phyloP scores from a whole-genome alignment of 495 filamentous ascomycete species.

The Sphaerosporella brunnea region DNA sequence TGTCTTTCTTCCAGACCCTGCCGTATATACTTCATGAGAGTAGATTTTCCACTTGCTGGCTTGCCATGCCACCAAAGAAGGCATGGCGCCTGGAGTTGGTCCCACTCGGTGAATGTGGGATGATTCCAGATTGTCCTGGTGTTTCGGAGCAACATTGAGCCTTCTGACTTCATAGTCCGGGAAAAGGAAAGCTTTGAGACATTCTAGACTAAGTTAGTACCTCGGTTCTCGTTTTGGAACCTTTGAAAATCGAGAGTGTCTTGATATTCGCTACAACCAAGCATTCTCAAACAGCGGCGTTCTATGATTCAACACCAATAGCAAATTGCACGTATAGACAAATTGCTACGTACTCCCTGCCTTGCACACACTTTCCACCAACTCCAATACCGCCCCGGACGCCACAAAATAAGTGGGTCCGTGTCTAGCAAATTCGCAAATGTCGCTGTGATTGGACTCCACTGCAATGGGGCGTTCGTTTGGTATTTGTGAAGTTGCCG shows the following conservation, averaged over 20 bases:
- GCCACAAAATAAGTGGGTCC: not conserved
- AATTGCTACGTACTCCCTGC: not conserved
- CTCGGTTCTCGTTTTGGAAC: too few relatives aligned
- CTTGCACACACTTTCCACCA: not conserved
- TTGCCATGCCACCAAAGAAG: not conserved
- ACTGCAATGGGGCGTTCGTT: constrained; percentile 6
- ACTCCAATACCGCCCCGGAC: not conserved
- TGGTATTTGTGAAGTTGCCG: not conserved
- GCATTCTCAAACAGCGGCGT: too few relatives aligned
- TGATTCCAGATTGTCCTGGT: not conserved
- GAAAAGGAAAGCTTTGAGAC: not conserved
- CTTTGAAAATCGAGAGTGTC: too few relatives aligned
- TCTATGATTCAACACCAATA: too few relatives aligned
- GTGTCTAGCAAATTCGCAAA: not conserved
- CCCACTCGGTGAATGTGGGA: not conserved
- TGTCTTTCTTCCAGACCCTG: not conserved
- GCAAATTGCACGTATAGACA: too few relatives aligned
- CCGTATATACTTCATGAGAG: not conserved
- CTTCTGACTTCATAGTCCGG: not conserved
- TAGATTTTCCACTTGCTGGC: not conserved
- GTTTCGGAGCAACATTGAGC: not conserved
- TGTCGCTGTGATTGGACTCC: not conserved
- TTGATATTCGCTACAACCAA: too few relatives aligned
- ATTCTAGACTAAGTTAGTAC: not conserved
- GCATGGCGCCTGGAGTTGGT: not conserved